Evolutionary conservation across 306 rosid species (phyloP).

Genomic region (Castanea crenata): DNA sequence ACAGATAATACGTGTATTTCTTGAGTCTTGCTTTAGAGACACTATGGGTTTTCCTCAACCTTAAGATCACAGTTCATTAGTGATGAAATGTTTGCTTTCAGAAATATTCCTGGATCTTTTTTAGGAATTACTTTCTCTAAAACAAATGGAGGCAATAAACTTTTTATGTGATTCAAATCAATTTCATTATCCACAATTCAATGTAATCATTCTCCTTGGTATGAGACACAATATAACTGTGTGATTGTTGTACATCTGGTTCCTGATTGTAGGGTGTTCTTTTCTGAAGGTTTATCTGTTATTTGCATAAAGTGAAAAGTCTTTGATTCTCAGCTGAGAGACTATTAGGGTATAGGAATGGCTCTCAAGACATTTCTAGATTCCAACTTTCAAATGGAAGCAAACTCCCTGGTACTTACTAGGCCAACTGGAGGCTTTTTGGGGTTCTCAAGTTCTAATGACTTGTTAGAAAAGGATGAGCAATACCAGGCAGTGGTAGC

Average conservation of each 20-base stretch:
- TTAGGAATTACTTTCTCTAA: too few relatives aligned
- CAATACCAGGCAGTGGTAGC: slow-evolving; percentile 21
- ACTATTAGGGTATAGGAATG: background rate
- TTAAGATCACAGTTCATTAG: too few relatives aligned
- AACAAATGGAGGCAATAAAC: too few relatives aligned
- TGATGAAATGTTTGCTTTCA: too few relatives aligned
- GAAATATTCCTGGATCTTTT: too few relatives aligned
- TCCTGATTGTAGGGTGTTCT: background rate
- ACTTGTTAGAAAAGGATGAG: slow-evolving; percentile 5
- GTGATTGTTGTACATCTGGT: background rate
- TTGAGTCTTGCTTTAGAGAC: too few relatives aligned
- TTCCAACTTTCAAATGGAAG: slow-evolving; percentile 8
- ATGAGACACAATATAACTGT: background rate
- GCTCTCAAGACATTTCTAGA: slow-evolving; percentile 16
- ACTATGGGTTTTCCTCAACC: too few relatives aligned
- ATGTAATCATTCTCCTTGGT: background rate
- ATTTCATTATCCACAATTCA: too few relatives aligned
- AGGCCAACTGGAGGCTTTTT: slow-evolving; percentile 4
- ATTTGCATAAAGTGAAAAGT: background rate
- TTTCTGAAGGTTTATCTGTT: background rate
- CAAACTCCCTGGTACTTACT: slow-evolving; percentile 5
- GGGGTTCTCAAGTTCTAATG: slow-evolving; percentile 18
- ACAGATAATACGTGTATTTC: too few relatives aligned
- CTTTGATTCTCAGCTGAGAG: background rate
- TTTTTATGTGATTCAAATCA: too few relatives aligned